Percentiles rank a stretch among this genome's conserved stretches.
phyloP scores from a whole-genome alignment of 2,329 filamentous ascomycete genomes.

The Fusarium fujikuroi region DNA sequence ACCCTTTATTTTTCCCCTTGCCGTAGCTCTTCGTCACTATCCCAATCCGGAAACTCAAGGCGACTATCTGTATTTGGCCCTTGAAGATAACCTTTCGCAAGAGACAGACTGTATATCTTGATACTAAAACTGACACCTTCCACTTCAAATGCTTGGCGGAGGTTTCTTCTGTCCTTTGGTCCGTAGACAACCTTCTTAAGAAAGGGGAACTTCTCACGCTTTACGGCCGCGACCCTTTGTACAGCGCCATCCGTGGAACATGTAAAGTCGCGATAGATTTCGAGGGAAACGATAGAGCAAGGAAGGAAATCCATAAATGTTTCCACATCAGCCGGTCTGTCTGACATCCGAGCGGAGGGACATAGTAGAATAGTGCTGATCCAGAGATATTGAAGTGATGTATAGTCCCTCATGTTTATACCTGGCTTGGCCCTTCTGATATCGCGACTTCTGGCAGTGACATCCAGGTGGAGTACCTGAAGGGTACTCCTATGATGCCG shows the following conservation, averaged over 20 bases:
- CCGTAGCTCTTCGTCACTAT: not conserved
- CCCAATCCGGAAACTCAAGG: not conserved
- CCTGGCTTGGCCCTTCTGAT: too few species aligned
- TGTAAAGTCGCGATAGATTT: not conserved
- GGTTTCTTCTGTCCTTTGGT: not conserved
- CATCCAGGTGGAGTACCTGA: not conserved
- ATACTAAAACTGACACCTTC: not conserved
- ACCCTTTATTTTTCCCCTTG: not conserved
- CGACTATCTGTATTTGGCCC: not conserved
- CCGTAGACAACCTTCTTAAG: not conserved
- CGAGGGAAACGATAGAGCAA: not conserved
- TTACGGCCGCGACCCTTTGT: not conserved
- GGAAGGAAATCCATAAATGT: not conserved
- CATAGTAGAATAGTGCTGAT: not conserved
- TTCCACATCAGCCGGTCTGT: not conserved
- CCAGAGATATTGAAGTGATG: not conserved
- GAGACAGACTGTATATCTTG: not conserved
- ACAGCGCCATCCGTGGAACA: rapidly evolving
- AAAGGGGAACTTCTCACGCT: not conserved
- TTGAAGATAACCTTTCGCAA: not conserved
- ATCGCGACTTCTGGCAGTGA: not conserved
- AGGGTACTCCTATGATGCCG: not conserved
- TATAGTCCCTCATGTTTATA: not conserved
- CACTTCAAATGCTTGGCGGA: not conserved
- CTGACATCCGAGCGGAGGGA: too few species aligned